Percentiles rank a stretch among this genome's conserved stretches.
Conservation (phyloP, 1,139 yeast species). For the Taphrina deformans region DNA sequence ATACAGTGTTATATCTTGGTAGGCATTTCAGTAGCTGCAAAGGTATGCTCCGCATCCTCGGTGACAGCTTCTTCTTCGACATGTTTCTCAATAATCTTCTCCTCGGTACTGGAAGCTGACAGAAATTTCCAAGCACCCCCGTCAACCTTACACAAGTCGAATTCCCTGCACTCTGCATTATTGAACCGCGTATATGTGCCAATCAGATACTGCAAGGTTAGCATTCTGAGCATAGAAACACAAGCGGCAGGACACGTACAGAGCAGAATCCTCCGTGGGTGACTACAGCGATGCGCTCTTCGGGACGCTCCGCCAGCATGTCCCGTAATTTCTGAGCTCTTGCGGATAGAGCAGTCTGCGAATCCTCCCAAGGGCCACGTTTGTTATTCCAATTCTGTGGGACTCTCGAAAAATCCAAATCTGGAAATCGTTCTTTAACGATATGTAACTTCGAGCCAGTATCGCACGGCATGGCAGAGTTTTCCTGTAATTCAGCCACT, state of each 20-base stretch:
- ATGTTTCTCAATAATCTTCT: neutral
- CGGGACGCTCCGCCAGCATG: slow-evolving; percentile 14
- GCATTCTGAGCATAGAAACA: neutral
- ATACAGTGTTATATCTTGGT: slow-evolving; percentile 10
- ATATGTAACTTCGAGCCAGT: slow-evolving; percentile 25
- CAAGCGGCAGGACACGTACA: neutral
- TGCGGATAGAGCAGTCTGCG: slow-evolving; percentile 23
- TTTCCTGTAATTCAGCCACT: slow-evolving; percentile 35
- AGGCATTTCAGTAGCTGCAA: slow-evolving; percentile 12
- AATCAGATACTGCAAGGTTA: neutral
- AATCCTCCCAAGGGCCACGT: slow-evolving; percentile 33
- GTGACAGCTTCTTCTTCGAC: neutral
- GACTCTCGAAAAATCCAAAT: slow-evolving; percentile 28
- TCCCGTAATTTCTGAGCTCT: slow-evolving; percentile 26
- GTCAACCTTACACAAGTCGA: neutral
- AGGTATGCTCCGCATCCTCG: neutral
- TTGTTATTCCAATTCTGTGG: slow-evolving; percentile 32
- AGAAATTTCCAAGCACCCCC: neutral
- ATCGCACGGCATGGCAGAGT: slow-evolving; percentile 36
- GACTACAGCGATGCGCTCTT: slow-evolving; percentile 34
- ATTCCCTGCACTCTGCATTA: slow-evolving; percentile 19
- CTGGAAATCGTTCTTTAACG: slow-evolving; percentile 17
- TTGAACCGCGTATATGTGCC: slow-evolving; percentile 14
- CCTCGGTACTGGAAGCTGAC: neutral
- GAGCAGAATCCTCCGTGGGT: slow-evolving; percentile 36